These are phyloP conservation scores for Neofusicoccum ribis DNA, from an alignment of 2,329 filamentous ascomycete species.

Conservation along the genomic window DNA sequence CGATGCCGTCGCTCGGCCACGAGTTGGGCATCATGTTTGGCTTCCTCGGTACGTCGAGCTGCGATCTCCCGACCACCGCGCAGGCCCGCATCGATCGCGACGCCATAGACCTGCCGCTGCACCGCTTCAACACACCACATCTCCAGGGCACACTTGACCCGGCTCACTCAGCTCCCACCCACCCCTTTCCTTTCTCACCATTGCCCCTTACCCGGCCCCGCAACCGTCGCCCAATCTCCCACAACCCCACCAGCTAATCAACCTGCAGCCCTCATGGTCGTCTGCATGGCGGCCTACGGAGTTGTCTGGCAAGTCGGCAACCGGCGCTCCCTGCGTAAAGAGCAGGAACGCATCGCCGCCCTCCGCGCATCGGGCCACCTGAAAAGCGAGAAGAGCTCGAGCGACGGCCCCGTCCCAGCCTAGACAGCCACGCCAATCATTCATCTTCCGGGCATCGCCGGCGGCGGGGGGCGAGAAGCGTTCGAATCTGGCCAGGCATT, in stretches of 20 bases:
- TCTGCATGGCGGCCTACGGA: constrained; percentile 25
- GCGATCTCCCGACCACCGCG: neutral
- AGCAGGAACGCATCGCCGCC: constrained; percentile 25
- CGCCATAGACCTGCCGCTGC: neutral
- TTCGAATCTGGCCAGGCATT: neutral
- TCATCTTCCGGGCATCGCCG: neutral
- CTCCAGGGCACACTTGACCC: neutral
- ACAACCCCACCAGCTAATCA: neutral
- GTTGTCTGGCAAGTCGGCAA: constrained; percentile 28
- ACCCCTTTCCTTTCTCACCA: neutral
- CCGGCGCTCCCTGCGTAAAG: constrained; percentile 23
- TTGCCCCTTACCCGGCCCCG: neutral
- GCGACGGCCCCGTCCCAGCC: neutral
- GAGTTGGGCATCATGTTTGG: constrained; percentile 29
- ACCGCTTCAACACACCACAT: neutral
- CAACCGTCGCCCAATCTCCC: neutral
- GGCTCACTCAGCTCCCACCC: too few relatives aligned
- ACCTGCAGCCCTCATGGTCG: constrained; percentile 25
- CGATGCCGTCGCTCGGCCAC: constrained; percentile 26
- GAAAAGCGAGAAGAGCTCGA: constrained; percentile 18
- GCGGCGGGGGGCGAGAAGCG: neutral
- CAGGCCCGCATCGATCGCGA: neutral
- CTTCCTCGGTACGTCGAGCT: constrained; percentile 24
- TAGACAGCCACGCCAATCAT: neutral
- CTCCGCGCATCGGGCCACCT: constrained; percentile 24